Conservation (phyloP, 805 yeast genomes). For the Ascoidea rubescens region DNA sequence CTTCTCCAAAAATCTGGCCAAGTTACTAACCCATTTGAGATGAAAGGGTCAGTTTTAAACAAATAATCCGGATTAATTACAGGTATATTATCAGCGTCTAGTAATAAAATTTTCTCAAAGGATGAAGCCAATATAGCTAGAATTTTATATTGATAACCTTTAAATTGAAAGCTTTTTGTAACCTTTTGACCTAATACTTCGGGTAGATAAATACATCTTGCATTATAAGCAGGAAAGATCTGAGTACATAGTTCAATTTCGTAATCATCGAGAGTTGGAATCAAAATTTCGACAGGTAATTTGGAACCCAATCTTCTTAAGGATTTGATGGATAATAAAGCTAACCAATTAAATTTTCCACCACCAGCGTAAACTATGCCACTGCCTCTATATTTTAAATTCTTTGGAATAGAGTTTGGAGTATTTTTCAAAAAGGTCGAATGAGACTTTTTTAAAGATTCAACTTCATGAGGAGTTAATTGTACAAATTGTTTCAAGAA, state of each 20-base stretch:
- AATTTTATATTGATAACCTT: slow-evolving; percentile 57
- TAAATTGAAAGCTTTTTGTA: slow-evolving; percentile 28
- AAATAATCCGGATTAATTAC: slow-evolving; percentile 44
- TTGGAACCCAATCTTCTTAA: slow-evolving; percentile 53
- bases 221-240: slow-evolving; percentile 47
- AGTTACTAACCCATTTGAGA: slow-evolving; percentile 29
- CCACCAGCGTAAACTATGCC: slow-evolving; percentile 71
- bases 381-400: slow-evolving; percentile 26
- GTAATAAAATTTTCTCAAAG: slow-evolving; percentile 54
- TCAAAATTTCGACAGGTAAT: slow-evolving; percentile 70
- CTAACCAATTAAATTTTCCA: slow-evolving; percentile 61
- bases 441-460: slow-evolving; percentile 34
- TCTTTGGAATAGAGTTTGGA: slow-evolving; percentile 33
- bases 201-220: slow-evolving; percentile 51
- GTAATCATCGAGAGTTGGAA: slow-evolving; percentile 58
- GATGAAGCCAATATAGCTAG: slow-evolving; percentile 59
- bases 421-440: slow-evolving; percentile 27
- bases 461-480: slow-evolving; percentile 27
- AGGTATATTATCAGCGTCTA: slow-evolving; percentile 72
- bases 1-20: slow-evolving; percentile 70
- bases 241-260: slow-evolving; percentile 58
- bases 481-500: slow-evolving; percentile 37
- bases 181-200: slow-evolving; percentile 21
- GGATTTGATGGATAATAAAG: slow-evolving; percentile 49
- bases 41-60: slow-evolving; percentile 29